Percentiles rank a stretch among this genome's conserved stretches.
phyloP scores from a whole-genome alignment of 2,329 filamentous ascomycete genomes.

The Ascomycota sp. region DNA sequence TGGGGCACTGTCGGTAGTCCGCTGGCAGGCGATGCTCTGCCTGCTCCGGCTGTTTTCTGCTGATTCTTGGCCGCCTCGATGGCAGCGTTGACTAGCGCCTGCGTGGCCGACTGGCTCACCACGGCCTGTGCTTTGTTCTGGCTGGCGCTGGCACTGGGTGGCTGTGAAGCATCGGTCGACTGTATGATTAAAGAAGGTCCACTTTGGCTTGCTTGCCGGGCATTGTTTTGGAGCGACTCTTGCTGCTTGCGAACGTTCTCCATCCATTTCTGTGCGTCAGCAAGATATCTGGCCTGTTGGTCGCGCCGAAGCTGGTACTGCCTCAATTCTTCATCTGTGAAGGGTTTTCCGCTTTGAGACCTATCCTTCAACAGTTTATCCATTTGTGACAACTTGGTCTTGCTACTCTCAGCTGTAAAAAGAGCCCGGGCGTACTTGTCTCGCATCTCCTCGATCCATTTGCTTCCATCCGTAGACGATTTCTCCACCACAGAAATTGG shows the following conservation, averaged over 20 bases:
- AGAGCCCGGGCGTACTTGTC: slow-evolving; percentile 26
- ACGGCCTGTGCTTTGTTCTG: slow-evolving; percentile 9
- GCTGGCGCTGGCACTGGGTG: slow-evolving; percentile 3
- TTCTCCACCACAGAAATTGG: slow-evolving; percentile 22
- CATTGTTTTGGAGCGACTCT: slow-evolving; percentile 11
- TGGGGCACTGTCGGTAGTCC: slow-evolving; percentile 6
- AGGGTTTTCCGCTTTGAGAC: slow-evolving; percentile 18
- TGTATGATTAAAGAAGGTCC: slow-evolving; percentile 6
- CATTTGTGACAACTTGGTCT: slow-evolving; percentile 18
- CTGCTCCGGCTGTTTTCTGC: slow-evolving; percentile 11
- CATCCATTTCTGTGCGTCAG: slow-evolving; percentile 26
- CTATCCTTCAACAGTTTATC: slow-evolving; percentile 22
- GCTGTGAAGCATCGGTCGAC: slow-evolving; percentile 6
- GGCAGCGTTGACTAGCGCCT: slow-evolving; percentile 20
- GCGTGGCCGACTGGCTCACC: slow-evolving; percentile 11
- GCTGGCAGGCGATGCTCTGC: slow-evolving; percentile 11
- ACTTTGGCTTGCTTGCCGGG: slow-evolving; percentile 7
- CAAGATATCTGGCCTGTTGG: slow-evolving; percentile 21
- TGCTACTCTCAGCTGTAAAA: slow-evolving; percentile 26
- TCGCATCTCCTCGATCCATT: slow-evolving; percentile 28
- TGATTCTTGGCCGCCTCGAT: slow-evolving; percentile 26
- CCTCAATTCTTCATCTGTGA: slow-evolving; percentile 26
- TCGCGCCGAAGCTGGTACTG: slow-evolving; percentile 22
- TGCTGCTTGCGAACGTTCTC: slow-evolving; percentile 26
- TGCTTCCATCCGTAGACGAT: slow-evolving; percentile 19